Base-by-base conservation (phyloP, 805 yeast species). In the Debaryomyces hansenii region DNA sequence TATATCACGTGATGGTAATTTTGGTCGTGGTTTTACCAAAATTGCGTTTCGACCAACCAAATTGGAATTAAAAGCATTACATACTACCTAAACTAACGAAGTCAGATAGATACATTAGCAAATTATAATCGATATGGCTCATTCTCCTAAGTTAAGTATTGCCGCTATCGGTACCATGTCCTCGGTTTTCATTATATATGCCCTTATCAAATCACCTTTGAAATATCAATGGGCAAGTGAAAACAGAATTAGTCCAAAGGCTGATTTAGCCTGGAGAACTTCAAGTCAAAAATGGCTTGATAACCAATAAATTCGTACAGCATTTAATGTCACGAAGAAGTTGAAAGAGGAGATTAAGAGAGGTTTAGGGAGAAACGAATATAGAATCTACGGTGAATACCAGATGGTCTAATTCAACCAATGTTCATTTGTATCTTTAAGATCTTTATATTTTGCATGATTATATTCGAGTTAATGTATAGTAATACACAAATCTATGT, bases 201-300 rank as follows among this genome's bases (percentile, higher is more conserved):
- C 54, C 20, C 52, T 55, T 44, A 58, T 72, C 60, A 72, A 72
- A 55, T 70, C 77, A 9, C 78, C 78, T 15, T 57, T 67, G 53
- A 72, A 72, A 50, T 69, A 72, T 59, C 61, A 63, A 51, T 70
- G 67, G 67, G 66, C 67, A 29, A 54, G 64, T 37, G 75, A 71
- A 50, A 70, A 67, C 59, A 68, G 75, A 60, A 53, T 71, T 45
- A 69, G 74, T 52, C 78, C 78, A 31, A 72, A 72, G 59, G 77
- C 77, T 40, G 78, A 72, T 49, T 67, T 71, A 51, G 75, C 78
- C 14, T 72, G 75, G 74, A 72, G 78, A 67, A 70, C 65, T 51
- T 72, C 73, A 42, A 70, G 77, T 40, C 69, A 67, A 47, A 64
- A 69, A 53, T 72, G 78, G 78, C 63, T 72, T 47, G 74, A 72